Base-by-base conservation (phyloP, 176 grass and related monocot species). In the Oryza glumipatula region DNA sequence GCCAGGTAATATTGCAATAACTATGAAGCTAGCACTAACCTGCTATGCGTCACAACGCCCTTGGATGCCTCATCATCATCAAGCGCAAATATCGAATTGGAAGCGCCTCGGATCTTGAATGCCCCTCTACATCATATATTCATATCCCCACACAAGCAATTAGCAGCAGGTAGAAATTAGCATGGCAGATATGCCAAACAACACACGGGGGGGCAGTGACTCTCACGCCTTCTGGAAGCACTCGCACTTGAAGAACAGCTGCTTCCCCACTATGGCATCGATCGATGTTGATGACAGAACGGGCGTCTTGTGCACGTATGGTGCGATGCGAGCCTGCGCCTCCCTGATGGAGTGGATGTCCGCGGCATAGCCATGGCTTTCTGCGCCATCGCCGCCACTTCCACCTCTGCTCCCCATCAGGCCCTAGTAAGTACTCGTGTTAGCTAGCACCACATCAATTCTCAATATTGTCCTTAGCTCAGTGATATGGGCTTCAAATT, bases 221-320 rank as follows among this genome's bases (percentile, higher is more conserved):
- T 76, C 83, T 94, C 89, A 94, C 90, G 88, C 95, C 82, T 94
- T 94, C 88, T 94, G 95, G 91, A 97, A 94, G 88, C 95, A 97
- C 76, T 97, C 95, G 72, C 95, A 94, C 90, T 97, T 97, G 9
- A 97, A 97, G 83, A 92, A 94, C 75, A 97, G 75, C 65, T 91
- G 86, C 78, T 89, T 93, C 48, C 84, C 87, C 17, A 68, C 83
- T 68, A 94, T 22, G 83, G 78, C 86, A 67, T 97, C 78, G 68
- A 97, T 90, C 8, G 95, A 91, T 8, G 78, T 49, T 41, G 92
- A 93, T 4, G 90, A 86, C 36, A 94, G 75, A 8, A 97, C 82
- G 4, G 92, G 90, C 19, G 95, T 97, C 84, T 47, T 84, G 83
- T 97, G 90, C 39, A 97, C 86, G 32, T 94, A 94, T 7, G 92